Base-by-base conservation (phyloP, 2,329 filamentous ascomycete genomes). In the Samsoniella hepiali region DNA sequence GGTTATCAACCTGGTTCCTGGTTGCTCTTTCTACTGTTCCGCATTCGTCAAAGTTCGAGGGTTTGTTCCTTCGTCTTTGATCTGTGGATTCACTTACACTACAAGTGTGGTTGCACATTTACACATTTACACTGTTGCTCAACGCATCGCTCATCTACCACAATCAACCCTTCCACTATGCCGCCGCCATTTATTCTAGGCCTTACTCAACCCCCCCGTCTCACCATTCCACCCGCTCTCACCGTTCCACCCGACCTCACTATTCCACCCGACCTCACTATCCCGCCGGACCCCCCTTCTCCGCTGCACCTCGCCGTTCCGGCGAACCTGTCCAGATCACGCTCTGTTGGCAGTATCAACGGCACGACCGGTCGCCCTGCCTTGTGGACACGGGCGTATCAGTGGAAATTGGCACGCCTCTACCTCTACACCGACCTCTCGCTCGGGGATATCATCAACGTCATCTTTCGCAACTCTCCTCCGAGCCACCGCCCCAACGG, bases 351-450 rank as follows among this genome's bases (percentile, higher is more conserved):
- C 5, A 72, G 70, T 62, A 29, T 40, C 64, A 72, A 71, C 45
- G 69, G 68, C 6, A 67, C 69, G 32, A 77, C 75, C 29, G 84
- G 84, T 15, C 81, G 84, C 15, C 84, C 84, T 2, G 79, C 82
- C 47, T 78, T 84, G 66, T 87, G 84, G 84, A 84, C 79, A 10
- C 72, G 77, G 15, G 80, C 81, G 2, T 78, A 81, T 5, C 79
- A 81, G 67, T 79, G 84, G 49, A 83, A 82, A 70, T 74, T 87
- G 63, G 77, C 81, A 8, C 77, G 84, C 8, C 78, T 87, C 8
- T 87, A 87, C 66, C 73, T 85, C 62, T 86, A 83, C 68, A 86
- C 83, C 0, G 82, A 76, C 0, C 74, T 86, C 5, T 78, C 80
- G 1, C 74, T 85, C 15, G 73, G 79, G 2, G 79, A 80, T 71